phyloP scores from a whole-genome alignment of 2,329 filamentous ascomycete genomes.

The Epichloe sibirici region DNA sequence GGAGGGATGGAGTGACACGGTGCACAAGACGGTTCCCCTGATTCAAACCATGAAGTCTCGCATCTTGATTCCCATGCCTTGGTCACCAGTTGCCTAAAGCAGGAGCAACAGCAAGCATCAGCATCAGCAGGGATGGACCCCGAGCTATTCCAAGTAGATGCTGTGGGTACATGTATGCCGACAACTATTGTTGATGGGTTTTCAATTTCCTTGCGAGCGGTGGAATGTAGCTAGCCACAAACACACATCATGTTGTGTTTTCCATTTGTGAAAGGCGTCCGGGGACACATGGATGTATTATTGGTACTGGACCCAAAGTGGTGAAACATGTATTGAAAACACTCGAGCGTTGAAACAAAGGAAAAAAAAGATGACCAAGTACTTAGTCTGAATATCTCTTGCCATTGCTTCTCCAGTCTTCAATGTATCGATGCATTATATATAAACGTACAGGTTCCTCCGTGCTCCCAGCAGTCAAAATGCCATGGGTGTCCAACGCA shows the following conservation, averaged over 20 bases:
- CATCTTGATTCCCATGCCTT: constrained; percentile 87
- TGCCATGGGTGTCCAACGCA: constrained; percentile 9
- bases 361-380: background rate
- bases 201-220: background rate
- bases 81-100: constrained; percentile 78
- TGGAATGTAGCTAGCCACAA: background rate
- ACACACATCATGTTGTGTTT: constrained; percentile 1
- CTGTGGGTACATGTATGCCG: background rate
- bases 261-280: constrained; percentile 6
- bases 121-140: no score
- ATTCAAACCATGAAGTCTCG: constrained; percentile 95
- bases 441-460: no score
- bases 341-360: constrained; percentile 1
- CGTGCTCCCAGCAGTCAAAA: background rate
- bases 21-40: constrained; percentile 95
- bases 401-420: no score
- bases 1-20: constrained; percentile 92
- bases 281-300: constrained; percentile 4
- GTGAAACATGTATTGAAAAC: background rate
- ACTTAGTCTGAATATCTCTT: background rate
- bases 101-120: background rate
- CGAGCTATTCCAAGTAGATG: no score
- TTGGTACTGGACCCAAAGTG: background rate
- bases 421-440: no score
- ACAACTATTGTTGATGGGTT: background rate